phyloP scores from a whole-genome alignment of 371 early-diverging fungal species.

The Mortierella sp. region DNA sequence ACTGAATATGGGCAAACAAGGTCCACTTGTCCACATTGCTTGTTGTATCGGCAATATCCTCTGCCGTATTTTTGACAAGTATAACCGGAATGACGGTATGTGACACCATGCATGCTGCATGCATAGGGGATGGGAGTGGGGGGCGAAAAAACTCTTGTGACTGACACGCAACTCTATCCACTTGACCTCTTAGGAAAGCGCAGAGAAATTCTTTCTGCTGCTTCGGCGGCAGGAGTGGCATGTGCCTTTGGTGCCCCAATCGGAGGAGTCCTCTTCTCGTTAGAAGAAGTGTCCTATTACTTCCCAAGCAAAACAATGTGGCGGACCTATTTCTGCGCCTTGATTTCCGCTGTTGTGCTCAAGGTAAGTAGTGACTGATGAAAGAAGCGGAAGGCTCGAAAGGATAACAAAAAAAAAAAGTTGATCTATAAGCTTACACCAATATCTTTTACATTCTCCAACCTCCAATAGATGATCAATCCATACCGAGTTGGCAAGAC shows the following conservation, averaged over 20 bases:
- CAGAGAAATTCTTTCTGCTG: conserved; percentile 92
- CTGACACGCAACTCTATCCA: background rate
- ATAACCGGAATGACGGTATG: conserved; percentile 82
- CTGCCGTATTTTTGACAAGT: conserved; percentile 86
- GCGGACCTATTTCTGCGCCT: conserved; percentile 93
- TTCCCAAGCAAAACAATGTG: conserved; percentile 96
- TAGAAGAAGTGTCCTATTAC: conserved; percentile 96
- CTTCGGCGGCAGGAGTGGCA: conserved; percentile 94
- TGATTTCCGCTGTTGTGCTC: conserved; percentile 90
- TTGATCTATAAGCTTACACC: too few relatives aligned
- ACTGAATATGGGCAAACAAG: conserved; percentile 93
- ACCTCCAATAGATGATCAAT: conserved; percentile 71
- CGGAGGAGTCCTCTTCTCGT: conserved; percentile 96
- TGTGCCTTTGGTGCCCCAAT: conserved; percentile 97
- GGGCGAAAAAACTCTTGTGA: background rate
- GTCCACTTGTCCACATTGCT: conserved; percentile 94
- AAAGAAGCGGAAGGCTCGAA: background rate
- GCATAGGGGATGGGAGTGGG: background rate
- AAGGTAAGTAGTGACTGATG: conserved; percentile 61
- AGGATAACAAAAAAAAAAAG: background rate
- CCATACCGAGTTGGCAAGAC: conserved; percentile 95
- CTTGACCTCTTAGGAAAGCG: conserved; percentile 70
- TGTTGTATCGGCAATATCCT: conserved; percentile 92
- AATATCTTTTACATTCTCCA: background rate
- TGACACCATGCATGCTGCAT: conserved; percentile 1